Base-by-base conservation (phyloP, 352 stramenopile genomes). In the Globisporangium barbulae region DNA sequence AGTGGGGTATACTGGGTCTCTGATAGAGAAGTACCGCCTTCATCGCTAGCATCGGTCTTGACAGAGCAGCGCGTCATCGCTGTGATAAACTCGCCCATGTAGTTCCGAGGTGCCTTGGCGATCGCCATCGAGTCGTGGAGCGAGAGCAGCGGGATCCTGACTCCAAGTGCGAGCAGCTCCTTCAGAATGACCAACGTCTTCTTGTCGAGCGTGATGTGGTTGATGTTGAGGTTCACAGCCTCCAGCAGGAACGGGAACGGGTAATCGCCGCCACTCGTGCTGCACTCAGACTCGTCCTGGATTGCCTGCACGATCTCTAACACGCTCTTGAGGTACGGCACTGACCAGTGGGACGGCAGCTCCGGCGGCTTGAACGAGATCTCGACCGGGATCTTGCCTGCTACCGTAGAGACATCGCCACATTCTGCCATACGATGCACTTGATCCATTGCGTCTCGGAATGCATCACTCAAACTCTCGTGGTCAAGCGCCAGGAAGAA, bases 321-420 rank as follows among this genome's bases (percentile, higher is more conserved):
- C n/a, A 67, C 53, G 61, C 61, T 67, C 53, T 47, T 54, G 30
- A 67, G 53, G 61, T 61, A 67, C 53, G 53, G 52, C 31, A 61
- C 21, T 0, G 52, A 57, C 61, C 61, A 67, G 42, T 67, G 61
- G 0, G 33, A n/a, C 21, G 61, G 61, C 10, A 67, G 30, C 28
- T 56, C 53, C 15, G 53, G 53, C 15, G 61, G 61, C 33, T 59
- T 30, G 44, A 67, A 67, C 53, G 61, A 45, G 25, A 67, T 61
- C 53, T 49, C 52, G 15, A 67, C 53, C 6, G 47, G n/a, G 39
- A 68, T 63, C 33, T 56, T 56, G 1, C 21, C 19, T 28, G n/a
- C 30, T 42, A 30, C 4, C 9, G 8, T n/a, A 17, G 8, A 0
- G 35, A 12, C 1, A 39, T 13, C 28, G n/a, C 10, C 30, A 28